Evolutionary conservation across 306 rosid genomes (phyloP), one percentile per base, ranked within the genome.

Genomic region (Quercus glauca): DNA sequence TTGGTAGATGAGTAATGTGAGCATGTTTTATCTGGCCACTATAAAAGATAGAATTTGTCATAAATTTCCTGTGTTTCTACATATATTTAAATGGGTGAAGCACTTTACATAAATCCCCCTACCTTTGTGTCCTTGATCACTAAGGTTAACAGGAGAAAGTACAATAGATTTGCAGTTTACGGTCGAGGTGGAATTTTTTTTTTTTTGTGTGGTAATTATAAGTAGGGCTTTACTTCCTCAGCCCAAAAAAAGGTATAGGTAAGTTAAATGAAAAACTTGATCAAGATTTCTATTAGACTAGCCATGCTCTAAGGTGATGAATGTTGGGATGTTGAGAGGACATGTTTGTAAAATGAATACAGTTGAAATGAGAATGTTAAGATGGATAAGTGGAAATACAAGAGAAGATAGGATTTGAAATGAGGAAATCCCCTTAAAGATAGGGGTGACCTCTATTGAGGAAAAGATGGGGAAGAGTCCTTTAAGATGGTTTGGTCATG

Each of bases 21-120:
- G 59, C 52, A 19, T 31, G 58, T 65, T 11, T 69, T 65, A 52
- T 63, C 41, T 63, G 41, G 53, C 73, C 67, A 23, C 55, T 31
- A 41, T 76, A 64, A 63, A 5, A 63, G 43, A 28, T 26, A 14
- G 17, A 15, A 76, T 71, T 76, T 72, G 43, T 80, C 33, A 14
- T 63, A 55, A n/a, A 68, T 63, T 23, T 83, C 33, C 5, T 60
- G 67, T 23, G 17, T 37, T 81, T 80, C 37, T 55, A 15, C 17
- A 21, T 21, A 59, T 59, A 63, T 28, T 25, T 15, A 15, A 63
- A 28, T 63, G 41, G 41, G 17, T 63, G 69, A 29, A 28, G 41
- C 69, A 28, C 69, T 14, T 28, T 2, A 5, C 41, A 12, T 63
- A 63, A 63, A 28, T 28, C 37, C 6, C 4, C 25, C 12, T 25